Evolutionary conservation across 768 basidiomycete genomes (phyloP), one percentile per base, ranked within the genome.

Genomic region (Phlebiopsis gigantea): DNA sequence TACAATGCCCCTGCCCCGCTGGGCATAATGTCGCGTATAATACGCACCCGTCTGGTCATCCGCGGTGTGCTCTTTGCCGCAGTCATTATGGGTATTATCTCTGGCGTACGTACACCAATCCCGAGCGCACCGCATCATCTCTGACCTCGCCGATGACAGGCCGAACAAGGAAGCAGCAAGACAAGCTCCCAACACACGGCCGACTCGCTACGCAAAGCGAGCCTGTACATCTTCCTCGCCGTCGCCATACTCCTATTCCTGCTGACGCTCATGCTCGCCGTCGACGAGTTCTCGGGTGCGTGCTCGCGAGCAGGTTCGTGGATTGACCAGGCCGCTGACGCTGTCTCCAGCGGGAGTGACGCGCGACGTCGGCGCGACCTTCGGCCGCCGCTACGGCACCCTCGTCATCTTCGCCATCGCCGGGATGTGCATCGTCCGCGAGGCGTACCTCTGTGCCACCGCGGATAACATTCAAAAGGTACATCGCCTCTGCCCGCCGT

Each of bases 201-300:
- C 6, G 54, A 58, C 10, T 65, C 57, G 30, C 65, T 72, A 49
- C 67, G 71, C 57, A 53, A 53, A 56, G 62, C 46, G 12, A 68
- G 62, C 28, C 46, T 66, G 21, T 68, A 68, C 62, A 69, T 72
- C 19, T 72, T 72, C 61, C 58, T 72, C 44, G 61, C 59, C 39
- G 64, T 70, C 14, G 1, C 61, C 21, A 9, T 5, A 26, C 9
- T 41, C 14, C 43, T 58, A 22, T n/a, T 34, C 19, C 12, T 60
- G 63, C 58, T 45, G 39, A 47, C 31, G 63, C 61, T 59, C 9
- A 61, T 24, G 19, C 52, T 58, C 22, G 44, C 19, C 15, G n/a
- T 8, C 19, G 46, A 53, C 28, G 57, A 58, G 45, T 29, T n/a
- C 22, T 10, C 21, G 1, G 41, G 56, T 57, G 39, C 17, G 56